Evolutionary conservation across 2,329 filamentous ascomycete species (phyloP).

Genomic region (Dichotomopilus funicola): DNA sequence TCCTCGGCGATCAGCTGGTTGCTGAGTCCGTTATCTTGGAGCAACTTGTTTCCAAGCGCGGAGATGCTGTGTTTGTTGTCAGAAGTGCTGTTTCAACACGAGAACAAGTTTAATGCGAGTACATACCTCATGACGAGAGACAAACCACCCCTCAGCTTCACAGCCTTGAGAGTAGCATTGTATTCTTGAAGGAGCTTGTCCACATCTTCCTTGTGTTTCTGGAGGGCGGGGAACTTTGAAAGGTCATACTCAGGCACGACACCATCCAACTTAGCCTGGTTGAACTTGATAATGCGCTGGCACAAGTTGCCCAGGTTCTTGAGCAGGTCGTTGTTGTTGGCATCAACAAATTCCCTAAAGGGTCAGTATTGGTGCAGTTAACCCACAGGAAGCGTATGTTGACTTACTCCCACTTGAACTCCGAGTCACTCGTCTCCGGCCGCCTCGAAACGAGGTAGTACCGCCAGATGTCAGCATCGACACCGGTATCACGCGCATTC

Average conservation of each 20-base stretch:
- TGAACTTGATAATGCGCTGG: conserved; percentile 68
- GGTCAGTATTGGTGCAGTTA: not conserved
- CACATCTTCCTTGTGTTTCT: conserved; percentile 53
- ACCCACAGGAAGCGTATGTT: not conserved
- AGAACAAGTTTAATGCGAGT: not conserved
- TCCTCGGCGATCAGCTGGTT: conserved; percentile 45
- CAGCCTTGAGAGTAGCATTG: conserved; percentile 60
- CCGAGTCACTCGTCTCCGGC: conserved; percentile 78
- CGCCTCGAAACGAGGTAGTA: conserved; percentile 84
- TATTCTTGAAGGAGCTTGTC: conserved; percentile 63
- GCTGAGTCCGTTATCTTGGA: conserved; percentile 37
- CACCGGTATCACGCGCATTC: conserved; percentile 78
- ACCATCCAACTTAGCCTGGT: conserved; percentile 67
- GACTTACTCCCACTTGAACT: conserved; percentile 70
- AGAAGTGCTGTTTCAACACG: not conserved
- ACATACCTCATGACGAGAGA: conserved; percentile 50
- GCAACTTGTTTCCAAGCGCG: conserved; percentile 45
- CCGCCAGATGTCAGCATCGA: conserved; percentile 83
- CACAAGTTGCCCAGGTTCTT: conserved; percentile 71
- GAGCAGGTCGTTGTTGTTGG: conserved; percentile 84
- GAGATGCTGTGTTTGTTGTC: conserved; percentile 41
- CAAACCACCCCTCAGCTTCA: conserved; percentile 63
- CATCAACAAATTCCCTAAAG: conserved; percentile 29
- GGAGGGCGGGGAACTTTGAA: conserved; percentile 48
- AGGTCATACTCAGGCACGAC: conserved; percentile 56